Evolutionary conservation across 108 stramenopile species (phyloP), one percentile per base, ranked within the genome.

Genomic region (Asterionellopsis glacialis): DNA sequence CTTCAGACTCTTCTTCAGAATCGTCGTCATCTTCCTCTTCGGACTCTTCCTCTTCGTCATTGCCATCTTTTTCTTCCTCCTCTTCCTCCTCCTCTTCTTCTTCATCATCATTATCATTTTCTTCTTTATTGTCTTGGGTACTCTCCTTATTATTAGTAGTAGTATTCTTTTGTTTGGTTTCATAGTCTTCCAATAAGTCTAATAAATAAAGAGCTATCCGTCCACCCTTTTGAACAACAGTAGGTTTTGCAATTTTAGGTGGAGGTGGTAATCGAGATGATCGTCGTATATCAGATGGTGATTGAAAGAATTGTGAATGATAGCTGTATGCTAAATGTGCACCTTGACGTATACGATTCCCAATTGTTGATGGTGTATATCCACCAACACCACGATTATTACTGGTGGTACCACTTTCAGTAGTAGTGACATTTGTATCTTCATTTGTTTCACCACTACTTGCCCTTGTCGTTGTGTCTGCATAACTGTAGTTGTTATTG

Each of bases 201-300:
- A 77, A 45, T 51, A 53, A 64, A 59, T 65, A 77, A 47, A 77
- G 51, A 21, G 76, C 76, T 11, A 72, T 57, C n/a, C 70, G 44
- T 47, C 76, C 76, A 22, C 76, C 76, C 38, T 47, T 60, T 64
- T 68, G 69, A 18, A 65, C 64, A 19, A 61, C 60, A 11, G 38
- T 58, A 4, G 76, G 76, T n/a, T 41, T 33, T 10, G 45, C 45
- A 22, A 61, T 42, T 25, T 41, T 51, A 1, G 47, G 16, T 24
- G 67, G 59, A 22, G 38, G 42, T 15, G 48, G 33, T 21, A 49
- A n/a, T n/a, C 52, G 55, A 26, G 51, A 59, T 18, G 61, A 52
- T 44, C 48, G 59, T 44, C 26, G 60, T 21, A 18, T 14, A 22
- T n/a, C 23, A 7, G 0, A 21, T 15, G 19, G 43, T 0, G 42